Evolutionary conservation across 1,139 yeast genomes (phyloP).

Genomic region (Debaryomycetaceae sp.): DNA sequence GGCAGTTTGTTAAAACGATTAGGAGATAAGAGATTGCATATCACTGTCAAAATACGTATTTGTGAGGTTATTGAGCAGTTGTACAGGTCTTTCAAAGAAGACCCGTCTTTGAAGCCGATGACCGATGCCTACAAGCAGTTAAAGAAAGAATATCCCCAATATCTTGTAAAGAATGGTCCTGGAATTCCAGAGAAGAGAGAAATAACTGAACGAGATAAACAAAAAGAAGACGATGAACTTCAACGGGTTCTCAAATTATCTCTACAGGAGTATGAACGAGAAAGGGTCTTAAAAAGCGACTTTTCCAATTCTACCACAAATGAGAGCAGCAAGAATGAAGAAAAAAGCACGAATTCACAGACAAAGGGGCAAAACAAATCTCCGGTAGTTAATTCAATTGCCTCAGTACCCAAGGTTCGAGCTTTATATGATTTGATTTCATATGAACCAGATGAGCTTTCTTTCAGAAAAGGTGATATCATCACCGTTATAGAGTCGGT

Average conservation of each 20-base stretch:
- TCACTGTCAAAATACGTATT: constrained; percentile 61
- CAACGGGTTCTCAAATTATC: constrained; percentile 78
- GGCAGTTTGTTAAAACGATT: constrained; percentile 52
- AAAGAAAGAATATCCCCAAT: constrained; percentile 40
- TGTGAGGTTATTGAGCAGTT: constrained; percentile 70
- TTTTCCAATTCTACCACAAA: constrained; percentile 25
- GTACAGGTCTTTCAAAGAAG: constrained; percentile 53
- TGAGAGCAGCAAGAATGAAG: not conserved
- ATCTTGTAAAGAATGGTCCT: constrained; percentile 24
- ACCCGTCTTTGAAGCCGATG: constrained; percentile 75
- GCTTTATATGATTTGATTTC: constrained; percentile 83
- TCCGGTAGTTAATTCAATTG: constrained; percentile 32
- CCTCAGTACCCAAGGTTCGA: constrained; percentile 64
- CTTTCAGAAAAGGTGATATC: constrained; percentile 70
- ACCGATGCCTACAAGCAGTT: constrained; percentile 54
- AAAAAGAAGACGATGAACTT: constrained; percentile 74
- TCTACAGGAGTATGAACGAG: constrained; percentile 57
- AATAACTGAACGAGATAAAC: constrained; percentile 46
- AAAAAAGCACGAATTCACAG: not conserved
- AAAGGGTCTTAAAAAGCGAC: constrained; percentile 28
- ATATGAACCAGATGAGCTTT: constrained; percentile 66
- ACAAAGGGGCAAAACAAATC: constrained; percentile 4
- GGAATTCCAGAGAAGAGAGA: constrained; percentile 59
- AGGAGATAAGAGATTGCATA: constrained; percentile 58
- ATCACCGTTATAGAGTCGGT: constrained; percentile 86